Evolutionary conservation across 495 filamentous ascomycete genomes (phyloP), one percentile per base, ranked within the genome.

Genomic region (Podospora sp.): DNA sequence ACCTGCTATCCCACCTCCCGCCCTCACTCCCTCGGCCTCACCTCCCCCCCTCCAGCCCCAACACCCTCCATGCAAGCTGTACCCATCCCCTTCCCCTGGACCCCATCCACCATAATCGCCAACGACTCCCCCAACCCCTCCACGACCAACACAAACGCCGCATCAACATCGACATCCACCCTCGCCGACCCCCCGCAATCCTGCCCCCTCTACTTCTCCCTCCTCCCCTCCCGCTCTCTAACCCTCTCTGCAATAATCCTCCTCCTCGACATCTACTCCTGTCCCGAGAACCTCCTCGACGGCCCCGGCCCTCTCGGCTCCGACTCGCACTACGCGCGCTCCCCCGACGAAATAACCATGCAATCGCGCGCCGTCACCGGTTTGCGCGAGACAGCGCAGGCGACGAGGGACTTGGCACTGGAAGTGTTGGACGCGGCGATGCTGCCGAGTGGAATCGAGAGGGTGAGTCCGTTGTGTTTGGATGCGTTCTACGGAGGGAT

Each of bases 251-350:
- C 69, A 8, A 25, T 71, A 12, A 58, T 72, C 27, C 59, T 72
- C 11, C 50, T 74, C 20, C 52, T 72, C 11, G 72, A 74, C 67
- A 36, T 65, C 26, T 69, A 76, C 70, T 63, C 56, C 59, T 72
- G 72, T 36, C 72, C 74, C 18, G 74, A 74, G 40, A 71, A 69
- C 63, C 68, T 72, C 8, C 59, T 60, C 62, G 67, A 69, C 58
- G 72, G 68, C 7, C 21, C 59, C 25, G 60, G 50, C 5, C 55
- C 70, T 11, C n/a, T 20, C 16, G 65, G 70, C 0, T 26, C 62
- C 27, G 64, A 67, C 2, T 24, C 57, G 8, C 12, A 6, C 20
- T n/a, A 49, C 35, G n/a, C n/a, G 12, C 0, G 25, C 64, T 27
- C 49, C 0, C 16, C 63, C 16, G 66, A 63, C 26, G 65, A 69